Base-by-base conservation (phyloP, 2,329 filamentous ascomycete species). In the Ophiostoma australiae region DNA sequence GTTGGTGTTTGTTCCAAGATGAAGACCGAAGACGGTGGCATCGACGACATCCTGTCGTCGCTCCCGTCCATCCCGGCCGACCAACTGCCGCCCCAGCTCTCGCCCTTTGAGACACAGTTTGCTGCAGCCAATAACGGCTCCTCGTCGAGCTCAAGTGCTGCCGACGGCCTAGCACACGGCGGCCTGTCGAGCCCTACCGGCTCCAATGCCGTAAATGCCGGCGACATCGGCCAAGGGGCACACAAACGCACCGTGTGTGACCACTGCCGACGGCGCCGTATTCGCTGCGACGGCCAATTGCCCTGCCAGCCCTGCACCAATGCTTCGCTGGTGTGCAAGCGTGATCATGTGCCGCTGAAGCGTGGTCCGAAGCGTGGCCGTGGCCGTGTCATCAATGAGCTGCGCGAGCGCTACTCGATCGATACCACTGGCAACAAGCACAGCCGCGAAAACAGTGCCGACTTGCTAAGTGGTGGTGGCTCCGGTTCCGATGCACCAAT, bases 341-440 rank as follows among this genome's bases (percentile, higher is more conserved):
- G 87, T 77, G 87, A 89, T 75, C 86, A 88, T 75, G 84, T 89
- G 63, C 87, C 87, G 17, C 85, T 87, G 77, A 89, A 88, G 78
- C 85, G 88, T 74, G 87, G 87, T 2, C 87, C 87, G 15, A 90
- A 89, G 76, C 85, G 85, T 37, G 87, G 85, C 68, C 83, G 86
- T 72, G 87, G 87, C 44, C 86, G 87, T 74, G 86, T 90, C 58
- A 87, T 90, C 72, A 87, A 87, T 73, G 86, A 88, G 78, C 80
- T 90, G 31, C 82, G 87, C 78, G 69, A 78, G 78, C 82, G 81
- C 86, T 77, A 72, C 61, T 70, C 73, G 27, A 33, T 74, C 13
- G 73, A 79, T 80, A 81, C 78, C 11, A 55, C 69, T 75, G 79
- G 81, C 23, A 70, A 72, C 79, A 80, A 72, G 39, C 74, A 73